phyloP scores from a whole-genome alignment of 805 yeast species.

The Yamadazyma takamatsuzukensis region DNA sequence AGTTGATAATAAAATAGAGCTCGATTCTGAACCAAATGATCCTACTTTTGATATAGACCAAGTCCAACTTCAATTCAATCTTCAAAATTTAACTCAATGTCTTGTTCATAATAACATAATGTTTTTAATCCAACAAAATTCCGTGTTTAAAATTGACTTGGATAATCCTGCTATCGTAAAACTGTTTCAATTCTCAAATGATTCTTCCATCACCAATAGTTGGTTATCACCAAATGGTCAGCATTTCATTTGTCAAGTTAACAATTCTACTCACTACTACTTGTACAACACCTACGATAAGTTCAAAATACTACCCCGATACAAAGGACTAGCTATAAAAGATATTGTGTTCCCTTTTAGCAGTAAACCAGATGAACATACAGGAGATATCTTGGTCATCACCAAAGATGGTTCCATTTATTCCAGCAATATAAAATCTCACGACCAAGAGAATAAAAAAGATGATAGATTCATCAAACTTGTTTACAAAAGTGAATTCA shows the following conservation, averaged over 20 bases:
- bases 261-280: conserved; percentile 22
- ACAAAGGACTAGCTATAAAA: conserved; percentile 25
- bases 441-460: conserved; percentile 25
- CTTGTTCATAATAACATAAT: conserved; percentile 34
- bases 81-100: conserved; percentile 19
- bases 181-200: conserved; percentile 18
- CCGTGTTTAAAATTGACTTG: conserved; percentile 30
- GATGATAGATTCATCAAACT: conserved; percentile 34
- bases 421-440: conserved; percentile 24
- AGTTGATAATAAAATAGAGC: no score
- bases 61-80: conserved; percentile 38
- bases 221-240: conserved; percentile 40
- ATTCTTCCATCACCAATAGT: conserved; percentile 18
- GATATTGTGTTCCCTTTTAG: conserved; percentile 15
- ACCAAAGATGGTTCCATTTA: conserved; percentile 28
- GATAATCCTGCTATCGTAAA: conserved; percentile 32
- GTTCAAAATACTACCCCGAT: conserved; percentile 30
- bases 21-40: no score
- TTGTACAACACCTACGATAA: conserved; percentile 26
- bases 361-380: conserved; percentile 4
- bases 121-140: conserved; percentile 23
- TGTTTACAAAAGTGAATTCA: conserved; percentile 16
- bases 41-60: conserved; percentile 31
- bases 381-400: conserved; percentile 29
- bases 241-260: conserved; percentile 29